Percentiles rank a stretch among this genome's conserved stretches.
Evolutionary conservation across 495 filamentous ascomycete genomes (phyloP).

Genomic region (Aspergillus funiculosus): DNA sequence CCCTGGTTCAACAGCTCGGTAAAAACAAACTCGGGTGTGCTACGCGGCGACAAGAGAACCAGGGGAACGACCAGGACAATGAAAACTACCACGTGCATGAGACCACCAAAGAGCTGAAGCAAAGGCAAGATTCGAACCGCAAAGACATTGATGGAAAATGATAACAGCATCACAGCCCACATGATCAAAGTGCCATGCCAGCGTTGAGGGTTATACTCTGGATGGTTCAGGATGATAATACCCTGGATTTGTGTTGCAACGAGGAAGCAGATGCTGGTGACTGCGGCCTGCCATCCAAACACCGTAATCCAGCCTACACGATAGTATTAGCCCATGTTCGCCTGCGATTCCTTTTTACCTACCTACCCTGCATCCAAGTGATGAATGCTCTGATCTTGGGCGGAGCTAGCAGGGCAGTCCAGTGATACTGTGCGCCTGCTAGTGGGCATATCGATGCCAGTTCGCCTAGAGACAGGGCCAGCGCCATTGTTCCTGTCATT

Average conservation of each 20-base stretch:
- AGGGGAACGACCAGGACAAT: slow-evolving; percentile 41
- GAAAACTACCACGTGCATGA: slow-evolving; percentile 46
- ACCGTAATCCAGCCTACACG: slow-evolving; percentile 28
- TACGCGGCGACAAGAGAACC: slow-evolving; percentile 39
- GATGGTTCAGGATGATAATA: slow-evolving; percentile 40
- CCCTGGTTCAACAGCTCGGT: neutral
- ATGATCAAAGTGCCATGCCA: slow-evolving; percentile 48
- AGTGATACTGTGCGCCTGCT: slow-evolving; percentile 43
- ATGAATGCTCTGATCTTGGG: slow-evolving; percentile 34
- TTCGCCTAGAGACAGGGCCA: slow-evolving; percentile 28
- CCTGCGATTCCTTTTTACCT: too few relatives aligned
- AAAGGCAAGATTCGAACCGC: slow-evolving; percentile 38
- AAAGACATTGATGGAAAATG: slow-evolving; percentile 41
- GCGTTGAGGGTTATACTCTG: slow-evolving; percentile 34
- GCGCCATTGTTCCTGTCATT: slow-evolving; percentile 23
- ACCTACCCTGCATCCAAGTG: slow-evolving; percentile 6
- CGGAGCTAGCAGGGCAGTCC: slow-evolving; percentile 41
- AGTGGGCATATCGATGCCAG: slow-evolving; percentile 33
- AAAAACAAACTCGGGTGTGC: slow-evolving; percentile 35
- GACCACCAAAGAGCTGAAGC: slow-evolving; percentile 43
- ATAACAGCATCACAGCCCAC: slow-evolving; percentile 37
- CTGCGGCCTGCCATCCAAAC: slow-evolving; percentile 39
- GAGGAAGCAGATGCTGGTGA: slow-evolving; percentile 44
- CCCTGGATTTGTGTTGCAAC: slow-evolving; percentile 44
- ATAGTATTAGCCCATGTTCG: neutral